phyloP scores from a whole-genome alignment of 306 rosid genomes.

The Lagenaria siceraria region DNA sequence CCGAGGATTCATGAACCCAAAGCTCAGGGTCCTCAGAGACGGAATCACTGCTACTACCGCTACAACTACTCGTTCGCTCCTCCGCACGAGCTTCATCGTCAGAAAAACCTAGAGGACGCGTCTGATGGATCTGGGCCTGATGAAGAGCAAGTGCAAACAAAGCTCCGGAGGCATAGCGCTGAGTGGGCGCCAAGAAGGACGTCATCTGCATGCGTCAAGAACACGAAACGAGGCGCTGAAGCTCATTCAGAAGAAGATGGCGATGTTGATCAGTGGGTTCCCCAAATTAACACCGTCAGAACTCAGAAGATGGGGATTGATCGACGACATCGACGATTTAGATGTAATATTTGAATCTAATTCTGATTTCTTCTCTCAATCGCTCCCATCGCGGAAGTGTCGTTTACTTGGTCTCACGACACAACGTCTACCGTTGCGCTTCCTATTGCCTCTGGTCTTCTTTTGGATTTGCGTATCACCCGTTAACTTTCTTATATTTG shows the following conservation, averaged over 20 bases:
- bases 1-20: conserved; percentile 53
- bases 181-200: conserved; percentile 51
- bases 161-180: conserved; percentile 67
- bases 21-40: conserved; percentile 58
- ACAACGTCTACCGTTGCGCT: background rate
- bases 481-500: no score
- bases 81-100: conserved; percentile 3
- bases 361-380: background rate
- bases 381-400: background rate
- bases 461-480: no score
- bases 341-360: background rate
- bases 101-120: conserved; percentile 22
- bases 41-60: conserved; percentile 40
- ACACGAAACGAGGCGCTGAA: background rate
- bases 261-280: background rate
- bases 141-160: conserved; percentile 57
- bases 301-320: background rate
- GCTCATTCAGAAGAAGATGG: background rate
- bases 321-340: background rate
- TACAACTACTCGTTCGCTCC: conserved; percentile 31
- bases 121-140: conserved; percentile 58
- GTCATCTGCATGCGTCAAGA: conserved; percentile 20
- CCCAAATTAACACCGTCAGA: background rate
- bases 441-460: background rate
- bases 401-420: background rate